Conservation (phyloP, 2,329 filamentous ascomycete species). For the Teratosphaeria zuluensis region DNA sequence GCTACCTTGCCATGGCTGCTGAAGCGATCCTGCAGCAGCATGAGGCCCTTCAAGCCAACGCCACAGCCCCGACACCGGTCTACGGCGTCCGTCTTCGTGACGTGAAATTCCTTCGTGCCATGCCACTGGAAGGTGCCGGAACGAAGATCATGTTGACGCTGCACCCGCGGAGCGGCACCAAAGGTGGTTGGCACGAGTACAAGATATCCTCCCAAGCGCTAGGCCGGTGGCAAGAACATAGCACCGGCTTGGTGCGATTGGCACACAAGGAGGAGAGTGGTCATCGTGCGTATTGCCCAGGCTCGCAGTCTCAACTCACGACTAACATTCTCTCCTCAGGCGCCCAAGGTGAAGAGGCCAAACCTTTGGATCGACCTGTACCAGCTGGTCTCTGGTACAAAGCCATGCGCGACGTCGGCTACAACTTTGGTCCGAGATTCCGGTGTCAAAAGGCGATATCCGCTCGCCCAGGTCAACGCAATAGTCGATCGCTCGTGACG, state of each 20-base stretch:
- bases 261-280: too few species aligned
- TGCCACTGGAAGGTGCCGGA: background rate
- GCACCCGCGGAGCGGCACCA: background rate
- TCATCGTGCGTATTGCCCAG: too few species aligned
- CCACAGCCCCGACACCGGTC: background rate
- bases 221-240: too few species aligned
- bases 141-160: background rate
- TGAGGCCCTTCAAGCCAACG: background rate
- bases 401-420: background rate
- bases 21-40: background rate
- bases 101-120: background rate
- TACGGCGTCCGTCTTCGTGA: background rate
- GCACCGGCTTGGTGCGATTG: too few species aligned
- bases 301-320: too few species aligned
- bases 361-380: background rate
- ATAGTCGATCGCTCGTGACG: background rate
- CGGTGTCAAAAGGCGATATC: background rate
- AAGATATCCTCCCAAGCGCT: too few species aligned
- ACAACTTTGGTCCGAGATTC: background rate
- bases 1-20: background rate
- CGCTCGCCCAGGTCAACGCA: background rate
- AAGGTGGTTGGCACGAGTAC: background rate
- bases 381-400: background rate
- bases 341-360: background rate
- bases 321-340: too few species aligned